Conservation (phyloP, 176 grass and related monocot species). For the Phyllostachys edulis region DNA sequence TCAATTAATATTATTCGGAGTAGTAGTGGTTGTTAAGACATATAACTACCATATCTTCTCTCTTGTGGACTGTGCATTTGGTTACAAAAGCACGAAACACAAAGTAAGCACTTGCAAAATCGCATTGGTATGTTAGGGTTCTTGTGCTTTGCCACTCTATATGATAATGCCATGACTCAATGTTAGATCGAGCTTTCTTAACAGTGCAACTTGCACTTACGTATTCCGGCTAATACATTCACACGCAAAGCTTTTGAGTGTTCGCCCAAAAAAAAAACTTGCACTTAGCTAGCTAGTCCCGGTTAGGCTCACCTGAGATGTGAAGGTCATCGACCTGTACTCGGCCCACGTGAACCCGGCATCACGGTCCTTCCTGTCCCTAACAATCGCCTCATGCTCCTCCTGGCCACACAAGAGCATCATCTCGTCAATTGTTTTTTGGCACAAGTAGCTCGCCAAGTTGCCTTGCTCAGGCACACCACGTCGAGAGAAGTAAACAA, state of each 20-base stretch:
- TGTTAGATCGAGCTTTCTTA: not conserved
- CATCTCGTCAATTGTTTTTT: slow-evolving; percentile 31
- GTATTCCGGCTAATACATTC: not conserved
- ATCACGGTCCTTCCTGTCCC: slow-evolving; percentile 51
- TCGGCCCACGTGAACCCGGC: slow-evolving; percentile 72
- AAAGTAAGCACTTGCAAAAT: slow-evolving; percentile 23
- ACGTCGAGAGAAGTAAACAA: not conserved
- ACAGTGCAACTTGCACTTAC: slow-evolving; percentile 26
- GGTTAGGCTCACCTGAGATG: slow-evolving; percentile 67
- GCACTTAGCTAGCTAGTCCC: slow-evolving; percentile 4
- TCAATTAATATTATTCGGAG: not conserved
- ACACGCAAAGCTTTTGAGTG: too few relatives aligned
- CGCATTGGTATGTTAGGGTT: not conserved
- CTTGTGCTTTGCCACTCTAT: not conserved
- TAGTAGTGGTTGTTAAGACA: not conserved
- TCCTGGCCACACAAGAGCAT: slow-evolving; percentile 54
- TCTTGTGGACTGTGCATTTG: not conserved
- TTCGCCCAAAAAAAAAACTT: not conserved
- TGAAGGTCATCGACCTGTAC: slow-evolving; percentile 89
- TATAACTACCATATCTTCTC: slow-evolving; percentile 8
- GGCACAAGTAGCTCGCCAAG: slow-evolving; percentile 14
- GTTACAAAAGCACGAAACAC: slow-evolving; percentile 12
- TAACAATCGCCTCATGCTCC: slow-evolving; percentile 73
- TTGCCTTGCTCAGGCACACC: slow-evolving; percentile 7
- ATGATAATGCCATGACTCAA: not conserved